Conservation (phyloP, 164 flowering plant species). For the Euptelea pleiosperma region DNA sequence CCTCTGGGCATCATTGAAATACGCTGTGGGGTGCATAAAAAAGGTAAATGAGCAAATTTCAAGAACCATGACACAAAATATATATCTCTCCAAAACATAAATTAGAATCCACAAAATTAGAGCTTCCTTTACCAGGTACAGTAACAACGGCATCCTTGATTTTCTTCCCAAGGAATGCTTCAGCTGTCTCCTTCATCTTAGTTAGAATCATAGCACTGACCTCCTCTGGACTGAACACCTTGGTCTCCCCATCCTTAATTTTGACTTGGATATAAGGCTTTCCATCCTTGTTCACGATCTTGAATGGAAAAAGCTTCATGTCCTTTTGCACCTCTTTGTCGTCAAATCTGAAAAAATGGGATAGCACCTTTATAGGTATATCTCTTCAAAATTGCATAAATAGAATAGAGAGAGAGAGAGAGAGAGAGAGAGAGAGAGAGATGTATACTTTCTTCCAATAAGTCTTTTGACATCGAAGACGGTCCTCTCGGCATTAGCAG, state of each 20-base stretch:
- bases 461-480: conserved; percentile 46
- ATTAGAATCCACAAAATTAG: not conserved
- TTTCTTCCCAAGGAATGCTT: conserved; percentile 44
- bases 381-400: not conserved
- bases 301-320: conserved; percentile 39
- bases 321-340: conserved; percentile 39
- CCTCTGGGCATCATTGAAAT: conserved; percentile 93
- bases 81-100: not conserved
- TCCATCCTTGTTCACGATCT: conserved; percentile 51
- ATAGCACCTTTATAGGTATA: not conserved
- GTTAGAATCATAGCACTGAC: conserved; percentile 41
- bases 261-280: conserved; percentile 42
- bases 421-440: not conserved
- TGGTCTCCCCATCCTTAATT: conserved; percentile 35
- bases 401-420: not conserved
- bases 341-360: conserved; percentile 19
- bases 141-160: conserved; percentile 49
- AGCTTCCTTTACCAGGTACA: conserved; percentile 35
- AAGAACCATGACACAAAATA: not conserved
- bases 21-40: conserved; percentile 43
- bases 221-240: conserved; percentile 68
- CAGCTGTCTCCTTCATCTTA: conserved; percentile 53
- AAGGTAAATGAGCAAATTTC: conserved; percentile 8
- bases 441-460: conserved; percentile 38
- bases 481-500: conserved; percentile 42